Evolutionary conservation across 805 yeast species (phyloP).

Genomic region (Phaffomyces thermotolerans): DNA sequence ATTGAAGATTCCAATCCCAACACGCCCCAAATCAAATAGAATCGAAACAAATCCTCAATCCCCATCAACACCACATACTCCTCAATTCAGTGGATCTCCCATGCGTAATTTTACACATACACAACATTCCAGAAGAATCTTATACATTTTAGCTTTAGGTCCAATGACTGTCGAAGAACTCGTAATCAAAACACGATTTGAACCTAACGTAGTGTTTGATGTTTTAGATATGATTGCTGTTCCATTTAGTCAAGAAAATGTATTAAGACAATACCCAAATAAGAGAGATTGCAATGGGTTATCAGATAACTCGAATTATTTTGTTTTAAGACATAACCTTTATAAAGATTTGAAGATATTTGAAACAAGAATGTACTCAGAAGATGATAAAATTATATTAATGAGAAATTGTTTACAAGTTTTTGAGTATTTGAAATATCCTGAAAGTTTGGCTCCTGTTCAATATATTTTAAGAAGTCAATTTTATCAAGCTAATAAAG

Average conservation of each 20-base stretch:
- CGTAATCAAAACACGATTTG: constrained; percentile 23
- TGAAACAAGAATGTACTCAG: constrained; percentile 7
- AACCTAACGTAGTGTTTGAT: constrained; percentile 22
- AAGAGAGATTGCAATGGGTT: not conserved
- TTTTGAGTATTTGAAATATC: constrained; percentile 14
- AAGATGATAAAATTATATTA: constrained; percentile 5
- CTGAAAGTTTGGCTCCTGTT: constrained; percentile 15
- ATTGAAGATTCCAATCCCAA: not conserved
- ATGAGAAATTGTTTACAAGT: constrained; percentile 13
- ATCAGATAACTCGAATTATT: constrained; percentile 21
- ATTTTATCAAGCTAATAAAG: not conserved
- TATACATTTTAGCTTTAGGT: constrained; percentile 42
- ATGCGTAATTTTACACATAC: not conserved
- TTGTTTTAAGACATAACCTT: constrained; percentile 30
- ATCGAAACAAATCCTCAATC: no score
- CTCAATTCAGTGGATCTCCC: not conserved
- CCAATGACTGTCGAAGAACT: constrained; percentile 32
- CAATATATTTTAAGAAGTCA: constrained; percentile 1
- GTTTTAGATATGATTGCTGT: constrained; percentile 23
- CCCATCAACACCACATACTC: not conserved
- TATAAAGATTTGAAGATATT: constrained; percentile 23
- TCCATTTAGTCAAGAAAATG: constrained; percentile 16
- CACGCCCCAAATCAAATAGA: not conserved
- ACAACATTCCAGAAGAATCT: constrained; percentile 25
- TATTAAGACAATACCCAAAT: constrained; percentile 25